These are phyloP conservation scores for Aspergillus affinis DNA, from an alignment of 495 filamentous ascomycete genomes.

Conservation along the genomic window DNA sequence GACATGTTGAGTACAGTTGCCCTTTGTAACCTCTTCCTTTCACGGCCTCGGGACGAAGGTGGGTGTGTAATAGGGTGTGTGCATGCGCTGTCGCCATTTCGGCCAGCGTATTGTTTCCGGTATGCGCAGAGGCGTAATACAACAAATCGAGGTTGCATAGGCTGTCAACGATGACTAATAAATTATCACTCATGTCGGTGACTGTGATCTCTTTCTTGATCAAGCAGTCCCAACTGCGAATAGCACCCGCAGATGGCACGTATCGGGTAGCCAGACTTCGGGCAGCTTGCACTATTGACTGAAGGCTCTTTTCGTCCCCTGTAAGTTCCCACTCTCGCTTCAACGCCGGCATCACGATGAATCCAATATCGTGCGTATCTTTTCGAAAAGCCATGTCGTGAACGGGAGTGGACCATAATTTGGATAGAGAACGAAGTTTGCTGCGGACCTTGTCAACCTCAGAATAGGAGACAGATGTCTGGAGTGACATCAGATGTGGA, in stretches of 20 bases:
- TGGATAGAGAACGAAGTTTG: conserved; percentile 13
- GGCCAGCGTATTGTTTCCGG: conserved; percentile 20
- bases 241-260: conserved; percentile 30
- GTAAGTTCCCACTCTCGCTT: conserved; percentile 33
- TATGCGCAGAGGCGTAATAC: conserved; percentile 40
- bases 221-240: conserved; percentile 41
- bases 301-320: conserved; percentile 25
- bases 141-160: conserved; percentile 44
- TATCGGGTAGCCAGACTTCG: conserved; percentile 36
- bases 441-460: neutral
- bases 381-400: conserved; percentile 26
- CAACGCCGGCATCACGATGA: conserved; percentile 39
- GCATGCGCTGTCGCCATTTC: conserved; percentile 39
- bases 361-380: conserved; percentile 47
- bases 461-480: neutral
- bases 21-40: conserved; percentile 11
- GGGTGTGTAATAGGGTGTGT: conserved; percentile 27
- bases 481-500: conserved; percentile 10
- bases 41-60: conserved; percentile 28
- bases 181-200: conserved; percentile 28
- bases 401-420: conserved; percentile 18
- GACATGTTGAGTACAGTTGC: conserved; percentile 29
- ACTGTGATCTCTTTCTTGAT: conserved; percentile 20
- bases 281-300: conserved; percentile 33
- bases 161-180: conserved; percentile 47